phyloP scores from a whole-genome alignment of 495 filamentous ascomycete species.

The Neurospora discreta region DNA sequence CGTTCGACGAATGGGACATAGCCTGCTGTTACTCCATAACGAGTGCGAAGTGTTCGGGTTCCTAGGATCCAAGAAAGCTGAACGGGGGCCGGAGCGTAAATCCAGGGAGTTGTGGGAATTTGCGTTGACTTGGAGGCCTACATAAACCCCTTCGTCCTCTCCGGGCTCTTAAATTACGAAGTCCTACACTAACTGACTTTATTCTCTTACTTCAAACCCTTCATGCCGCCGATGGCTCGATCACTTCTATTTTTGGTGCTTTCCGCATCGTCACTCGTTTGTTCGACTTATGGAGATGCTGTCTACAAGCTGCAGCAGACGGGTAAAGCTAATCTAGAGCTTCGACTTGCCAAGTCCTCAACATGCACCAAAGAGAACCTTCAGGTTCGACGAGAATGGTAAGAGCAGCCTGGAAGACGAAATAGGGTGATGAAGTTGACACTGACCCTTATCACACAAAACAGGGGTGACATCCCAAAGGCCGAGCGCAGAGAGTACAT shows the following conservation, averaged over 20 bases:
- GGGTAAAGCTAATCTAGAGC: constrained; percentile 28
- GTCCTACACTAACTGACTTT: neutral
- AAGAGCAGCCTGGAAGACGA: constrained; percentile 6
- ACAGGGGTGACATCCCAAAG: constrained; percentile 39
- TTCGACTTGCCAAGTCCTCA: constrained; percentile 29
- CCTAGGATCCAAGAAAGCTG: neutral
- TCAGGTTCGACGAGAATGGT: constrained; percentile 38
- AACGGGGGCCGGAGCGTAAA: neutral
- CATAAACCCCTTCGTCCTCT: neutral
- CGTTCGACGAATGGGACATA: neutral
- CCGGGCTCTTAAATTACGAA: neutral
- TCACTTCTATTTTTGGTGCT: neutral
- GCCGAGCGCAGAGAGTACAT: constrained; percentile 48
- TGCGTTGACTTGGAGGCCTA: neutral
- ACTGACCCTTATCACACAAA: neutral
- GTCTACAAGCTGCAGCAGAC: constrained; percentile 32
- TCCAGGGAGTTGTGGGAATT: neutral
- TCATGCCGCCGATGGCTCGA: neutral
- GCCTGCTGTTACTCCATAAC: neutral
- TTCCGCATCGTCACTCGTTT: neutral
- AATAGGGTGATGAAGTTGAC: neutral
- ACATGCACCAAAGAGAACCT: constrained; percentile 40
- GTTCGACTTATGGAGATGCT: constrained; percentile 16
- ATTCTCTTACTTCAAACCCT: neutral
- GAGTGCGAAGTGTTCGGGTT: neutral